Evolutionary conservation across 2,329 filamentous ascomycete genomes (phyloP).

Genomic region (Pseudodiploospora longispora): DNA sequence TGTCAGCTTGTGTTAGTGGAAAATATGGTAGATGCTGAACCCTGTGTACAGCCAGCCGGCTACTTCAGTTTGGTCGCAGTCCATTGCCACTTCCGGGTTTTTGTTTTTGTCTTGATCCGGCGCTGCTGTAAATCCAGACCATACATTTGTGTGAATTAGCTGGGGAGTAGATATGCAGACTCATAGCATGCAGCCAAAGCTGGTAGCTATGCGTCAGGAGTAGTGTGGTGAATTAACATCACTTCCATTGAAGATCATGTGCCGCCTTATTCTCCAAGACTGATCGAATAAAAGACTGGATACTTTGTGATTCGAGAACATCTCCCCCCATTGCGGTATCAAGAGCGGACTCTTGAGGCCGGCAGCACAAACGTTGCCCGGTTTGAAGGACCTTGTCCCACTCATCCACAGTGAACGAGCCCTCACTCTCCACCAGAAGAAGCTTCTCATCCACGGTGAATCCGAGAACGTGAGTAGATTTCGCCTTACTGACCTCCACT

Average conservation of each 20-base stretch:
- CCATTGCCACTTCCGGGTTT: too few species aligned
- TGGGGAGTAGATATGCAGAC: too few species aligned
- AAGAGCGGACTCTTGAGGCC: conserved; percentile 22
- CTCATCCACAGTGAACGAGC: conserved; percentile 63
- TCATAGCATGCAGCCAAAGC: too few species aligned
- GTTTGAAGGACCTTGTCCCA: conserved; percentile 65
- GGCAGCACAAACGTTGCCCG: conserved; percentile 59
- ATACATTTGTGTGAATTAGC: too few species aligned
- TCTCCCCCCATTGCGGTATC: conserved; percentile 41
- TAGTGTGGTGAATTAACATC: conserved; percentile 11
- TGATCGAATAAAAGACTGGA: conserved; percentile 55
- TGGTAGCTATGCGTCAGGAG: too few species aligned
- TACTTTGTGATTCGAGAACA: conserved; percentile 32
- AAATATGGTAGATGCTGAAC: too few species aligned
- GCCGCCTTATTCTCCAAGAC: conserved; percentile 48
- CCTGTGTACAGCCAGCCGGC: too few species aligned
- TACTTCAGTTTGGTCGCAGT: too few species aligned
- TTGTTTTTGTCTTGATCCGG: too few species aligned
- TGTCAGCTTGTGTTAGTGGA: too few species aligned
- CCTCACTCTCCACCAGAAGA: conserved; percentile 74
- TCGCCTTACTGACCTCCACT: conserved; percentile 51
- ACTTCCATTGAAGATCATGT: conserved; percentile 51
- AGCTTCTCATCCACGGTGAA: conserved; percentile 70
- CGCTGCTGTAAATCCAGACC: too few species aligned
- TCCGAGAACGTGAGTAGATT: conserved; percentile 73